Percentiles rank a stretch among this genome's conserved stretches.
phyloP scores from a whole-genome alignment of 2,329 filamentous ascomycete species.

The Fusarium newnesense region DNA sequence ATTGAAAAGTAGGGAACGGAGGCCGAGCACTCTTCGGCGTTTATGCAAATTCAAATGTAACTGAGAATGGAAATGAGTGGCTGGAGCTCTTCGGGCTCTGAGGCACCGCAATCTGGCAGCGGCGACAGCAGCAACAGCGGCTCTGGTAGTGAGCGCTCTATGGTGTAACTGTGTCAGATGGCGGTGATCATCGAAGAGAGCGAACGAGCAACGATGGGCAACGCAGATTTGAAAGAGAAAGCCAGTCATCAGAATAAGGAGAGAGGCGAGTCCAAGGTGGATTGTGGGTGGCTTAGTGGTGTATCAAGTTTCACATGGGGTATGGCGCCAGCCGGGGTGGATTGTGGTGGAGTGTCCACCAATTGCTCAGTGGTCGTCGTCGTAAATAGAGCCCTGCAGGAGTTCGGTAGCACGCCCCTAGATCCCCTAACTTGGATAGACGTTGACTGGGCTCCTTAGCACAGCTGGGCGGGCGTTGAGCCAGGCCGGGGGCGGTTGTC shows the following conservation, averaged over 20 bases:
- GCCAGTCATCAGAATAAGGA: conserved; percentile 57
- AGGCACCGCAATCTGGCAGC: conserved; percentile 53
- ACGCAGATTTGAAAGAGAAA: conserved; percentile 60
- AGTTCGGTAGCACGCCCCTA: conserved; percentile 36
- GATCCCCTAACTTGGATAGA: conserved; percentile 32
- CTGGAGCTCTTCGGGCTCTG: conserved; percentile 50
- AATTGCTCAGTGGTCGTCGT: conserved; percentile 30
- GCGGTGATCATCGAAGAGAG: conserved; percentile 58
- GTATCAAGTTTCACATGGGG: conserved; percentile 43
- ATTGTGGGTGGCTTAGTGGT: conserved; percentile 31
- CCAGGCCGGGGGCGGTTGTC: conserved; percentile 21
- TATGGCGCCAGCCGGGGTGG: conserved; percentile 40
- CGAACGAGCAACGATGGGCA: conserved; percentile 57
- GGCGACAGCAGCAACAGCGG: conserved; percentile 53
- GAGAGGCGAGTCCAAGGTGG: conserved; percentile 37
- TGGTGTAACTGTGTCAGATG: conserved; percentile 52
- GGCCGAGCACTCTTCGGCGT: conserved; percentile 48
- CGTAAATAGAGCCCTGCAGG: conserved; percentile 39
- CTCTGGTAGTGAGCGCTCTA: conserved; percentile 57
- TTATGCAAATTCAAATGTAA: conserved; percentile 43
- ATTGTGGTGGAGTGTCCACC: conserved; percentile 22
- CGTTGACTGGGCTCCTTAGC: conserved; percentile 6
- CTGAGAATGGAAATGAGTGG: conserved; percentile 43
- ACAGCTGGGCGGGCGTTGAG: conserved; percentile 6
- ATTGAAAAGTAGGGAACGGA: conserved; percentile 44